Conservation (phyloP, 2,329 filamentous ascomycete genomes). For the Tolypocladium ovalisporum region DNA sequence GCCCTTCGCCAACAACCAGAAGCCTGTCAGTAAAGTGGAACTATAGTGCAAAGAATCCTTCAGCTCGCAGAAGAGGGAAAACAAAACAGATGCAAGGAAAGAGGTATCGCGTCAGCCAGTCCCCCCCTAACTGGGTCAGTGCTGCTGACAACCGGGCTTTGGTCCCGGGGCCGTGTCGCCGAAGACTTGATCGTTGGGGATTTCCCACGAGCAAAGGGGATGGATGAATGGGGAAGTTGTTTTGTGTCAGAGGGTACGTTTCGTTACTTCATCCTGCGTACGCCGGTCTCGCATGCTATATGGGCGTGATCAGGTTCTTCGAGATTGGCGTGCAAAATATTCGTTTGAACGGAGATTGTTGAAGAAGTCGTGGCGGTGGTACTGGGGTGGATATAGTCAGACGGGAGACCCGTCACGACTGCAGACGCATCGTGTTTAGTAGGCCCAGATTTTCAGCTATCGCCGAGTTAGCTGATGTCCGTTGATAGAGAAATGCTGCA, state of each 20-base stretch:
- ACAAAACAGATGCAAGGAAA: conserved; percentile 12
- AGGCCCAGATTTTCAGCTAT: conserved; percentile 82
- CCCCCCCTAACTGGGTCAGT: conserved; percentile 9
- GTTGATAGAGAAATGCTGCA: not conserved
- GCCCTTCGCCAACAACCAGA: conserved; percentile 19
- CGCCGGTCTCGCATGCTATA: conserved; percentile 23
- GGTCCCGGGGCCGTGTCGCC: conserved; percentile 11
- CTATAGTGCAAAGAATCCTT: conserved; percentile 23
- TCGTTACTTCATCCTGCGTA: conserved; percentile 30
- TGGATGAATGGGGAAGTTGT: conserved; percentile 13
- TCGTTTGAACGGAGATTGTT: conserved; percentile 19
- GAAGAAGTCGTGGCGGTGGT: conserved; percentile 12
- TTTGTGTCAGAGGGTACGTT: conserved; percentile 20
- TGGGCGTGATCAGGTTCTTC: conserved; percentile 16
- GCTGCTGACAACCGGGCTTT: conserved; percentile 12
- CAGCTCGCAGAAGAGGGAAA: conserved; percentile 12
- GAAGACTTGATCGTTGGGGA: conserved; percentile 11
- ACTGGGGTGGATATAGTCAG: conserved; percentile 18
- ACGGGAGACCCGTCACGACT: conserved; percentile 13
- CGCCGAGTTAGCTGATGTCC: conserved; percentile 2
- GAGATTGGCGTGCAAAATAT: conserved; percentile 17
- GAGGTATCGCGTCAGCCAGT: conserved; percentile 25
- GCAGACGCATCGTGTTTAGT: conserved; percentile 35
- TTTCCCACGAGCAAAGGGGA: conserved; percentile 2
- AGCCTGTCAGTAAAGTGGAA: conserved; percentile 18